Evolutionary conservation across 1,284 basidiomycete species (phyloP), one percentile per base, ranked within the genome.

Genomic region (Gomphus sp.): DNA sequence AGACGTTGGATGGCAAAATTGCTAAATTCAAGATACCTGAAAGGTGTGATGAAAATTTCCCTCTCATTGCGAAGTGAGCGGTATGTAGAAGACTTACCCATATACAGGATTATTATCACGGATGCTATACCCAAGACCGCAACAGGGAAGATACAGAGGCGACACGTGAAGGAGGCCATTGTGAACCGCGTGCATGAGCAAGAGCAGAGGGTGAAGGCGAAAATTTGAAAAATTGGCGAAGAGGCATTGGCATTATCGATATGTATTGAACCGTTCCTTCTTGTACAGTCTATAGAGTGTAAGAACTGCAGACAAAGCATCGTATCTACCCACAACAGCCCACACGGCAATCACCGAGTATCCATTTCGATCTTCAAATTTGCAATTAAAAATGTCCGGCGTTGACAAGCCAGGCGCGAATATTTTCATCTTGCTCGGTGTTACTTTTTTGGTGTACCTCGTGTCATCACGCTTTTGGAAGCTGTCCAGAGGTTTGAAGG

Each of bases 21-120:
- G 65, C 68, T 3, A 66, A 66, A 56, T 70, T 68, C 61, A 70
- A 70, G 62, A 66, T 69, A 33, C 69, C 69, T 11, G 63, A 66
- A 49, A 53, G 60, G 62, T 63, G 36, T 7, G 60, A 37, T 48
- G n/a, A 34, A 1, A 22, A 36, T 12, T 16, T 11, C 22, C 36
- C 16, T 52, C 1, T 43, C 41, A 18, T 22, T 16, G 16, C 41
- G 16, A 43, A 16, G n/a, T 8, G 2, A 16, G n/a, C n/a, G 16
- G 8, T n/a, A 16, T n/a, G 41, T 10, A 28, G 11, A n/a, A 25
- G 31, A 39, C 12, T 11, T 53, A 25, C 7, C 37, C 36, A 28
- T 28, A 2, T 39, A 37, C 48, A 62, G 66, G 48, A 65, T 70
- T 56, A 63, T 69, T 47, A 52, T 69, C 41, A 65, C 67, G 14